Percentiles rank a stretch among this genome's conserved stretches.
Conservation (phyloP, 768 basidiomycete species). For the Tulasnella sp. region DNA sequence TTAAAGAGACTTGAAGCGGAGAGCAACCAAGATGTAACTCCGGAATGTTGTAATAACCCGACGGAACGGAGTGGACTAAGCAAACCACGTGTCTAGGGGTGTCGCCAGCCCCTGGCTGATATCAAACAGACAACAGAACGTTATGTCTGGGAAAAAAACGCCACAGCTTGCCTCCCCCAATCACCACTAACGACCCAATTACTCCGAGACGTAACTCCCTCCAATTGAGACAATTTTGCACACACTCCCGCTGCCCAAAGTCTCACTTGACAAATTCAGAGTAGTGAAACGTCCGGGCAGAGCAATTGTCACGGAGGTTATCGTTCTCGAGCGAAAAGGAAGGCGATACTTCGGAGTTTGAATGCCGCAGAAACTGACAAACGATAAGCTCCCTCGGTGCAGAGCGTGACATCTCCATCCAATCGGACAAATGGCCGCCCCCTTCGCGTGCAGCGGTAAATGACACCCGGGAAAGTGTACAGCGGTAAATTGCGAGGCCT, state of each 20-base stretch:
- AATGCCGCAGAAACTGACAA: background rate
- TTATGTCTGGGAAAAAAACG: background rate
- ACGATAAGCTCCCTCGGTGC: background rate
- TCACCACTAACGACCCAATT: background rate
- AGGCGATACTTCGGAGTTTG: background rate
- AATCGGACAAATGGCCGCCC: background rate
- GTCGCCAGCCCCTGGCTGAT: background rate
- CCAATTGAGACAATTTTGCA: background rate
- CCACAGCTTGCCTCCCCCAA: background rate
- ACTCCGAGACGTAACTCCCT: background rate
- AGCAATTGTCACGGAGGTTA: background rate
- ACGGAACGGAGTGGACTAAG: background rate
- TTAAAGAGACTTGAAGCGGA: background rate
- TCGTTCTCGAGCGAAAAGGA: background rate
- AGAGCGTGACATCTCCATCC: background rate
- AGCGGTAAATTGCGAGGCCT: background rate
- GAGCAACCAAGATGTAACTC: background rate
- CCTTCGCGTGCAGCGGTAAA: too few species aligned
- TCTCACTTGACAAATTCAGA: background rate
- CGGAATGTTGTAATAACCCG: background rate
- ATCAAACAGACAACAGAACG: background rate
- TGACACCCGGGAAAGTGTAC: background rate
- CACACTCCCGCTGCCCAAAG: background rate
- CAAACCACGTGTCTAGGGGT: background rate
- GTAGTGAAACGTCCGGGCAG: too few species aligned